Conservation (phyloP, 257 asterid species). For the Nicotiana tabacum region DNA sequence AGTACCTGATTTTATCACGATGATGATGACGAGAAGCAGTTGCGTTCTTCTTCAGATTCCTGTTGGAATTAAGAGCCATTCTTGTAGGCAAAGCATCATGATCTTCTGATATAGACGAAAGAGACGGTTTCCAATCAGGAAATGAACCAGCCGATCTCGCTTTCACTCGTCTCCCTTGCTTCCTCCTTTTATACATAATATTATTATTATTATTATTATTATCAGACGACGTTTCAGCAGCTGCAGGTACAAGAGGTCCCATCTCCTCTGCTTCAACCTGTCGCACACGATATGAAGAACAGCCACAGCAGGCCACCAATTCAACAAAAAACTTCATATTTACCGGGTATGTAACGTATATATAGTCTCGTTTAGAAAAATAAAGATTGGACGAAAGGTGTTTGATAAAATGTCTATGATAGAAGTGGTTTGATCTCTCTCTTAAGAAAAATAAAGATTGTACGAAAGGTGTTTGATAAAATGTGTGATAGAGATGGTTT, state of each 20-base stretch:
- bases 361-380: too few relatives aligned
- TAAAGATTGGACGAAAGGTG: not conserved
- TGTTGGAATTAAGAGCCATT: not conserved
- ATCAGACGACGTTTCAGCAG: not conserved
- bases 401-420: not conserved
- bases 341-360: not conserved
- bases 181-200: not conserved
- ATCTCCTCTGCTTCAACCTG: not conserved
- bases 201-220: not conserved
- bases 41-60: not conserved
- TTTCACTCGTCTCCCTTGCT: not conserved
- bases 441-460: too few relatives aligned
- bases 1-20: not conserved
- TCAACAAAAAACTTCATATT: not conserved
- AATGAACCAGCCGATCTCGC: not conserved
- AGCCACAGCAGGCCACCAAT: not conserved
- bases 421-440: not conserved
- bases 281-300: not conserved
- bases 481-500: not conserved
- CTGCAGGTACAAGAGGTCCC: not conserved
- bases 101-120: not conserved
- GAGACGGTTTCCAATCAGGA: slow-evolving; percentile 7
- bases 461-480: not conserved
- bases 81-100: not conserved
- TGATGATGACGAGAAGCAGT: not conserved